Conservation (phyloP, 1,284 basidiomycete species). For the Ganoderma multipileum region DNA sequence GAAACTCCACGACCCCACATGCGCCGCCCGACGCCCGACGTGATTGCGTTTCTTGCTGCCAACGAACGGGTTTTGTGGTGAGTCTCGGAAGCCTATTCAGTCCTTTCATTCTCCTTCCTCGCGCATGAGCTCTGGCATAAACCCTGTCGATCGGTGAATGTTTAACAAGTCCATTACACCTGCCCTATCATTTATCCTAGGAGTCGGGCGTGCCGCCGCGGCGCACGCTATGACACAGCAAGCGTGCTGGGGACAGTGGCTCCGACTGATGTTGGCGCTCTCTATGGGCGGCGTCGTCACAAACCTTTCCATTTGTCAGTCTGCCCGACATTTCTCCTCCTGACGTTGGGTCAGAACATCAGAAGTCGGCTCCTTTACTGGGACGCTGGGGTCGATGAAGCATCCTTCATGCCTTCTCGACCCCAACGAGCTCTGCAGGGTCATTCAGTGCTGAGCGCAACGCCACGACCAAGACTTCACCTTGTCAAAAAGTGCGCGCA, state of each 20-base stretch:
- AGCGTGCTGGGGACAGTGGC: conserved; percentile 5
- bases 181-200: not conserved
- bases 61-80: not conserved
- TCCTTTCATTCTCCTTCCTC: not conserved
- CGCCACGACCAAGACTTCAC: not conserved
- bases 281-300: not conserved
- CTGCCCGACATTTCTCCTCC: not conserved
- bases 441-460: not conserved
- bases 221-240: not conserved
- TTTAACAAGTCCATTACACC: not conserved
- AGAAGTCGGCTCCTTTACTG: not conserved
- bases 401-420: not conserved
- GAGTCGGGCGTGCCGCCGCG: not conserved
- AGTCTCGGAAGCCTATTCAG: not conserved
- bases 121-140: not conserved
- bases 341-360: not conserved
- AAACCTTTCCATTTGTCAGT: not conserved
- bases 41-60: not conserved
- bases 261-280: not conserved
- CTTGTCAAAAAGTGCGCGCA: not conserved
- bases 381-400: not conserved
- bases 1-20: not conserved
- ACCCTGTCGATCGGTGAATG: not conserved
- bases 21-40: not conserved
- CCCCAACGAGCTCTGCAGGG: not conserved